A percentile compares a stretch with the other conserved stretches of the same genome.
Conservation (phyloP, 169 alveolate genomes). For the Plasmodium cynomolgi region DNA sequence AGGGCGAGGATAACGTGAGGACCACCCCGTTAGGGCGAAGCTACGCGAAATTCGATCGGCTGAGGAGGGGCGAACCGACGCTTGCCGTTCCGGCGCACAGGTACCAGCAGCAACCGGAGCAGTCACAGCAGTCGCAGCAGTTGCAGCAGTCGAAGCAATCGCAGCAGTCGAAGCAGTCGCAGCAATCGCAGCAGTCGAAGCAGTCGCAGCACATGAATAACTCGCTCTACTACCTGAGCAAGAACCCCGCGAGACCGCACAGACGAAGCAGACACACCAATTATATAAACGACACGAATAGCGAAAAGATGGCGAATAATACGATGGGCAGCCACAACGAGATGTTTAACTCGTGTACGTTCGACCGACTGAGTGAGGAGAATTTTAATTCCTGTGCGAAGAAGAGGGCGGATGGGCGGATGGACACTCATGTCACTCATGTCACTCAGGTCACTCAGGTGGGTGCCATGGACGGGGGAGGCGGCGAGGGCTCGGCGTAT, state of each 20-base stretch:
- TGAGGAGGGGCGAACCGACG: not conserved
- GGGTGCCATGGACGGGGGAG: not conserved
- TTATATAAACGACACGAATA: constrained; percentile 46
- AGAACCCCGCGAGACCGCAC: not conserved
- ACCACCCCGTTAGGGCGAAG: not conserved
- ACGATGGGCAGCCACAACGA: constrained; percentile 24
- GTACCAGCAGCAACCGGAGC: not conserved
- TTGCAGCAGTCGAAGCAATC: no score
- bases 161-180: not conserved
- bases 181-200: not conserved
- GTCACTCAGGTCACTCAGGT: no score
- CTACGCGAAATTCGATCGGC: not conserved
- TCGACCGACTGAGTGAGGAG: constrained; percentile 42
- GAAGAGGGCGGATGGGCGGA: not conserved
- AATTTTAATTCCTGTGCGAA: constrained; percentile 30
- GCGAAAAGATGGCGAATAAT: constrained; percentile 46
- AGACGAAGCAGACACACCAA: not conserved
- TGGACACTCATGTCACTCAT: no score
- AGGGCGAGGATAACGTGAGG: not conserved
- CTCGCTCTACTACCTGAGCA: not conserved
- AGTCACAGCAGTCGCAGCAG: not conserved
- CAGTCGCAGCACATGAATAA: not conserved
- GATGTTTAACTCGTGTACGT: constrained; percentile 1
- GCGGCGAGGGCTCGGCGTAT: not conserved
- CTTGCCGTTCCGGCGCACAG: not conserved